Evolutionary conservation across 345 rosid genomes (phyloP).

Genomic region (Camelina sativa): DNA sequence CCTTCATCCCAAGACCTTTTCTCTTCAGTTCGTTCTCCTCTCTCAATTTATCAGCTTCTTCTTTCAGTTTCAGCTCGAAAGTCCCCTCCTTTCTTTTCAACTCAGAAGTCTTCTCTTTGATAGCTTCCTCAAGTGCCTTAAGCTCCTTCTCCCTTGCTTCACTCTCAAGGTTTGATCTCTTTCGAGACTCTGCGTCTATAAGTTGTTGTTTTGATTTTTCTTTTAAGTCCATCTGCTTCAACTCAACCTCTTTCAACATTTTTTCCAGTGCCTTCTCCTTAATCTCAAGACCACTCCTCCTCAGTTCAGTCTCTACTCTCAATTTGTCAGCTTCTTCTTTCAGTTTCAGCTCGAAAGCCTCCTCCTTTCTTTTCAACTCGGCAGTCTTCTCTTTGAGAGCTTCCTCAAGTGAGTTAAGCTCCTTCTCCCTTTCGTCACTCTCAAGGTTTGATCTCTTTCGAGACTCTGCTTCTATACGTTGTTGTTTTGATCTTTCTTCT

Average conservation of each 20-base stretch:
- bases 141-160: too few relatives aligned
- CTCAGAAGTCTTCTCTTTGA: constrained; percentile 5
- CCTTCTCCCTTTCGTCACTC: background rate
- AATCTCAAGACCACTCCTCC: background rate
- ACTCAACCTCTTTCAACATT: background rate
- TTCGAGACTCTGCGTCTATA: background rate
- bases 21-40: constrained; percentile 14
- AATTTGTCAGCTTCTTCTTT: constrained; percentile 27
- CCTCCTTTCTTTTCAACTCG: constrained; percentile 33
- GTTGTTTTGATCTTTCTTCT: constrained; percentile 12
- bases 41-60: constrained; percentile 25
- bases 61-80: constrained; percentile 24
- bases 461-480: background rate
- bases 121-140: background rate
- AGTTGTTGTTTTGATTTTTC: constrained; percentile 1
- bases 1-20: background rate
- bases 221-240: constrained; percentile 8
- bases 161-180: constrained; percentile 18
- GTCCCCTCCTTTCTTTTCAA: constrained; percentile 29
- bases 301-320: constrained; percentile 22
- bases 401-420: background rate
- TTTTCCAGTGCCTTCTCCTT: background rate
- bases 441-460: constrained; percentile 17
- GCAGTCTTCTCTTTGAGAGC: background rate
- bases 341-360: constrained; percentile 12